A percentile compares a stretch with the other conserved stretches of the same genome.
These are phyloP conservation scores for Neurospora tetrasperma DNA, from an alignment of 495 filamentous ascomycete species.

Conservation along the genomic window DNA sequence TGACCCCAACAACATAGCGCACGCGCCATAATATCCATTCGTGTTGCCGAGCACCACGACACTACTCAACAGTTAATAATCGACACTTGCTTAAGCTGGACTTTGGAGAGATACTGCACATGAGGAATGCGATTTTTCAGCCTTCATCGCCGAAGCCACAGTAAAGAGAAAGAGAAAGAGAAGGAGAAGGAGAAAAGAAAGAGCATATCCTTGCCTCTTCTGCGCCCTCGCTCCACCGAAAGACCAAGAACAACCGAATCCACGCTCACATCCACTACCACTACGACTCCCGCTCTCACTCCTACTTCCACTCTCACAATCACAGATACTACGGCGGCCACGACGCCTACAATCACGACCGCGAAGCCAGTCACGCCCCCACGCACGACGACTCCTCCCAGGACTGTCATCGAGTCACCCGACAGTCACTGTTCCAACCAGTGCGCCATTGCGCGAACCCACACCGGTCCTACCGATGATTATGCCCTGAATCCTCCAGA, in stretches of 20 bases:
- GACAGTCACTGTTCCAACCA: neutral
- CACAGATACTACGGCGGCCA: neutral
- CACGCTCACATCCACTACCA: neutral
- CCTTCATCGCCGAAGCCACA: slow-evolving; percentile 1
- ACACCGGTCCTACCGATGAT: slow-evolving; percentile 4
- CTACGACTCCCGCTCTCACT: neutral
- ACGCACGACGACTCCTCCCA: neutral
- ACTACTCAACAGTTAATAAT: neutral
- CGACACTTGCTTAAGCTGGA: neutral
- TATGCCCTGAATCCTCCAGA: slow-evolving; percentile 8
- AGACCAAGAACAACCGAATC: neutral
- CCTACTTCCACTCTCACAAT: neutral
- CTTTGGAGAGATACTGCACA: neutral
- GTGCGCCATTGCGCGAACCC: neutral
- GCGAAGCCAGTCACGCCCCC: neutral
- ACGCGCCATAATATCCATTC: neutral
- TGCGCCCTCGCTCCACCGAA: slow-evolving; percentile 1
- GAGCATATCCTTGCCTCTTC: neutral
- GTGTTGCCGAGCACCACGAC: neutral
- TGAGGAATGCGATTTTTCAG: slow-evolving; percentile 1
- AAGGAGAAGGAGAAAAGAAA: slow-evolving; percentile 1
- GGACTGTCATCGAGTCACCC: neutral
- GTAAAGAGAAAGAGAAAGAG: neutral
- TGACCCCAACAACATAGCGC: neutral
- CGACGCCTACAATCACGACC: neutral